These are phyloP conservation scores for Fonsecaea monophora DNA, from an alignment of 2,329 filamentous ascomycete species.

Conservation along the genomic window DNA sequence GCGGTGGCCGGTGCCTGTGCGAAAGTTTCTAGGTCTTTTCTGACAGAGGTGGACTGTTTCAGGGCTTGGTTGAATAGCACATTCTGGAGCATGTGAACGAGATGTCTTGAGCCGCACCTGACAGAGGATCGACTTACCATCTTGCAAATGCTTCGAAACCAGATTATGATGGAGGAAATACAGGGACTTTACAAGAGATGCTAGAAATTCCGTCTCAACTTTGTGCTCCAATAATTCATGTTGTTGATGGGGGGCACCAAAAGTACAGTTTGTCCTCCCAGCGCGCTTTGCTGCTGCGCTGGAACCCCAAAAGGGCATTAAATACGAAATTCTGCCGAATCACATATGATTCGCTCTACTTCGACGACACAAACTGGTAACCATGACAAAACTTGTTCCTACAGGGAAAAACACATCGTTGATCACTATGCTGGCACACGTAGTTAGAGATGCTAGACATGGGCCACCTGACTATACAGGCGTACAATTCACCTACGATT, in stretches of 20 bases:
- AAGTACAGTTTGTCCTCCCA: constrained; percentile 33
- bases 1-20: constrained; percentile 64
- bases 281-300: neutral
- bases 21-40: constrained; percentile 75
- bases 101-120: neutral
- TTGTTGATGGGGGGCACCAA: constrained; percentile 4
- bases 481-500: neutral
- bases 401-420: neutral
- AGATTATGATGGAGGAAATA: neutral
- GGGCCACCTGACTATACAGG: neutral
- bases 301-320: neutral
- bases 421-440: neutral
- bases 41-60: constrained; percentile 81
- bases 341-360: neutral
- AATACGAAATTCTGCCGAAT: neutral
- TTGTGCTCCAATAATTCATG: neutral
- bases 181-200: neutral
- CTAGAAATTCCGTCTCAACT: neutral
- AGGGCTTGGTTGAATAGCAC: constrained; percentile 84
- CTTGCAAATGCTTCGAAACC: constrained; percentile 7
- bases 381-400: neutral
- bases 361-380: neutral
- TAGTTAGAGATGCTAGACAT: neutral
- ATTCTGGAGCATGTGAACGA: constrained; percentile 61
- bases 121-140: constrained; percentile 24